These are phyloP conservation scores for Calonectria multiphialidica DNA, from an alignment of 2,329 filamentous ascomycete species.

Conservation along the genomic window DNA sequence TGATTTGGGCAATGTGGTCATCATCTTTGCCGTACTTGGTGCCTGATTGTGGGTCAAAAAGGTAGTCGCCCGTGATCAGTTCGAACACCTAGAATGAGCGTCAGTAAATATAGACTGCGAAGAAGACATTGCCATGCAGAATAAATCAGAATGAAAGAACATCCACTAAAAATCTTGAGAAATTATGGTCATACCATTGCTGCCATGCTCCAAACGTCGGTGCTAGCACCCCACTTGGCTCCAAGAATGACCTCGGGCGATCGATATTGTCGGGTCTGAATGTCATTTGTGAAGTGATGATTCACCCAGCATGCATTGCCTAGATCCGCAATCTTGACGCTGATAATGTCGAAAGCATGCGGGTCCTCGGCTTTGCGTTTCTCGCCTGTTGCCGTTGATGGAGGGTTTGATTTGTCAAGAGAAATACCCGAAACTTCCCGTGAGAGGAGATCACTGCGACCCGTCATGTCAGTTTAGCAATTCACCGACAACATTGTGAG, in stretches of 20 bases:
- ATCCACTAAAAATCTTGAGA: background rate
- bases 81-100: slow-evolving; percentile 82
- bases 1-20: slow-evolving; percentile 99
- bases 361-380: slow-evolving; percentile 73
- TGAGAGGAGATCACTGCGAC: slow-evolving; percentile 82
- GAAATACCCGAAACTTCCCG: slow-evolving; percentile 96
- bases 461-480: background rate
- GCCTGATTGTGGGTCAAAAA: slow-evolving; percentile 97
- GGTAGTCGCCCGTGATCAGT: slow-evolving; percentile 96
- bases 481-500: slow-evolving; percentile 16
- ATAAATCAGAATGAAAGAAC: background rate
- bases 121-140: background rate
- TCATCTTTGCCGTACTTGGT: slow-evolving; percentile 99
- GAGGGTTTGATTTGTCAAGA: slow-evolving; percentile 77
- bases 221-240: slow-evolving; percentile 98
- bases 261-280: slow-evolving; percentile 96
- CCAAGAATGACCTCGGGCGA: slow-evolving; percentile 98
- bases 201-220: slow-evolving; percentile 99
- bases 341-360: slow-evolving; percentile 79
- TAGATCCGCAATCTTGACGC: slow-evolving; percentile 98
- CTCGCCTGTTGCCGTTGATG: slow-evolving; percentile 67
- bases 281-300: slow-evolving; percentile 99
- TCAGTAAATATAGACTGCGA: slow-evolving; percentile 18
- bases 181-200: slow-evolving; percentile 81
- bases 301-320: slow-evolving; percentile 99